Evolutionary conservation across 495 filamentous ascomycete genomes (phyloP), one percentile per base, ranked within the genome.

Genomic region (Annulohypoxylon moriforme): DNA sequence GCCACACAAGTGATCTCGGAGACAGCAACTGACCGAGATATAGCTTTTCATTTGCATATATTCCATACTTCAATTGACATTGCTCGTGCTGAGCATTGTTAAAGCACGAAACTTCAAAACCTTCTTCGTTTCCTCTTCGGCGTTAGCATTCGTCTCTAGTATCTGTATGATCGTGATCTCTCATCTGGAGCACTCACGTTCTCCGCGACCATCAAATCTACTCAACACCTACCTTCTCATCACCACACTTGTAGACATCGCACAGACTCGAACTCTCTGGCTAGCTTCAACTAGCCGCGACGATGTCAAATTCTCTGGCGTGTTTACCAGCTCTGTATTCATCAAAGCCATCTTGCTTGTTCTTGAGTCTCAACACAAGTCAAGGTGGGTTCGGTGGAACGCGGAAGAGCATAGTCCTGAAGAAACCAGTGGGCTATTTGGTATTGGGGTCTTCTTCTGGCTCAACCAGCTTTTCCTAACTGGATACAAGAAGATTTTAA

Each of bases 171-270:
- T 80, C 29, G 36, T 80, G 6, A 81, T 91, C 14, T 90, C 88
- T 0, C 84, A 82, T 63, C 63, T 85, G 13, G 89, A 92, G 65
- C 90, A 92, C 72, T 75, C 80, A 27, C 80, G 82, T 16, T 84
- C 84, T 20, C 63, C 76, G 25, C 82, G 84, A 49, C 89, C 90
- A 0, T 92, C 91, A 0, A 78, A 85, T 33, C 65, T 92, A 9
- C 77, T 93, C 36, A 85, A 87, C 57, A 62, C 81, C 7, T 93
- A 90, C 73, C 81, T 93, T 0, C 81, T 89, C 47, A 68, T 88
- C 65, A 87, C 87, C 0, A 53, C 88, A n/a, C 74, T 91, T 9
- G 84, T 92, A 18, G 89, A 91, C 72, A 75, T 81, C 33, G 83
- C 85, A 0, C 85, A 82, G 47, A 76, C 81, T 10, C 78, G 90